Evolutionary conservation across 495 filamentous ascomycete species (phyloP).

Genomic region (Aspergillus panamensis): DNA sequence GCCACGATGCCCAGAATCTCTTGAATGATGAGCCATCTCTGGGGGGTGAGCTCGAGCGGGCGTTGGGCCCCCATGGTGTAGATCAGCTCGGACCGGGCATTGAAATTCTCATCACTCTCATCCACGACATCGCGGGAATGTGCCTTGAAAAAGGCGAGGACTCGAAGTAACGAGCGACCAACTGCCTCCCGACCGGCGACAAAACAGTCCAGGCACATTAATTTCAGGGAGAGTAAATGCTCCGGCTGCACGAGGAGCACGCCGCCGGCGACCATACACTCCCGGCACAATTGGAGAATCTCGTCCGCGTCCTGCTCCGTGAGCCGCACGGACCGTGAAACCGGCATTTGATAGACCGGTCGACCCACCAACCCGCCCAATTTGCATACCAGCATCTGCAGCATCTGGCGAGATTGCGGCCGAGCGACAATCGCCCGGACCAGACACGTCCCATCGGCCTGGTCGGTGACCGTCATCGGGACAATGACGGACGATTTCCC

Average conservation of each 20-base stretch:
- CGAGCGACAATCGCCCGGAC: constrained; percentile 61
- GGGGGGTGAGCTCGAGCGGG: constrained; percentile 52
- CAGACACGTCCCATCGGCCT: constrained; percentile 52
- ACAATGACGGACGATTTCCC: constrained; percentile 73
- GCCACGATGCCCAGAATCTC: constrained; percentile 50
- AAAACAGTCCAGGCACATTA: constrained; percentile 33
- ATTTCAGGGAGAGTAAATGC: constrained; percentile 64
- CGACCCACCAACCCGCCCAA: constrained; percentile 59
- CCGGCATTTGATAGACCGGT: constrained; percentile 58
- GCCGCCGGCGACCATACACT: constrained; percentile 50
- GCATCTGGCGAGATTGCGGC: constrained; percentile 60
- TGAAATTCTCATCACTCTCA: constrained; percentile 65
- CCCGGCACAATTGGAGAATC: constrained; percentile 24
- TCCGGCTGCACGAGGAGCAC: constrained; percentile 65
- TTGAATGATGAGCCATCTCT: constrained; percentile 60
- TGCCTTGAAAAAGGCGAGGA: no score
- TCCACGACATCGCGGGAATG: constrained; percentile 54
- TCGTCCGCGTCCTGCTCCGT: constrained; percentile 21
- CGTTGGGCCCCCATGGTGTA: constrained; percentile 63
- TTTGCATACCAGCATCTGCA: constrained; percentile 54
- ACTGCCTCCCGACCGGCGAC: no score
- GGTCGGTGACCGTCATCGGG: constrained; percentile 53
- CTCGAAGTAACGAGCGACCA: no score
- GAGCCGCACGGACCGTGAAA: constrained; percentile 52
- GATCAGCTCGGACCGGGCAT: constrained; percentile 57